Evolutionary conservation across 148 eudicot species (phyloP), one percentile per base, ranked within the genome.

Genomic region (Diospyros lotus): DNA sequence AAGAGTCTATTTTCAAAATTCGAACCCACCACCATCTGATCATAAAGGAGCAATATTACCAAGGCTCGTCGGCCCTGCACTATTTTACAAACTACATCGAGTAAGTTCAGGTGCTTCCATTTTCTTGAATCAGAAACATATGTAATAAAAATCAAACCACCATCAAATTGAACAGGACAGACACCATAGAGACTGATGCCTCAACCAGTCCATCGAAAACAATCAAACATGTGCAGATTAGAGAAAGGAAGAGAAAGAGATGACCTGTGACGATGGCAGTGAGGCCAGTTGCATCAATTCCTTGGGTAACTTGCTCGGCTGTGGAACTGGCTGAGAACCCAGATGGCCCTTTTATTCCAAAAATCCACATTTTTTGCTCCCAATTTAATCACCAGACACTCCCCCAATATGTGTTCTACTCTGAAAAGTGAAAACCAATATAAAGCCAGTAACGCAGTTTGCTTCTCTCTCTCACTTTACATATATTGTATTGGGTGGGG

Each of bases 261-360:
- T 44, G 10, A 93, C 97, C 98, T 60, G 98, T 94, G 63, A 94
- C 87, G 72, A 94, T 66, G 62, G 97, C 97, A 58, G 98, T 89
- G 78, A 94, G 89, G 75, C 86, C 91, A 82, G 80, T 79, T 42
- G 82, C 98, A 80, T 92, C 90, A 66, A 92, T 82, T 45, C 93
- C 93, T 45, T 75, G 62, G 2, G 96, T 88, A 76, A 94, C 98
- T 75, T 92, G 83, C 72, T 80, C 87, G 15, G 96, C 97, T 2
- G 96, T 94, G 11, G 95, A 90, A 71, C 77, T 56, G 61, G 86
- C 86, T 75, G 97, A 90, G 75, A 90, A 94, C 67, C 98, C 98
- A 68, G 98, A 94, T 74, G 86, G 64, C 10, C 97, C 97, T 64
- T 85, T 90, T 41, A 85, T 66, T 58, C 85, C 87, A 72, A 89